Base-by-base conservation (phyloP, 164 flowering plant genomes). In the Saururus chinensis region DNA sequence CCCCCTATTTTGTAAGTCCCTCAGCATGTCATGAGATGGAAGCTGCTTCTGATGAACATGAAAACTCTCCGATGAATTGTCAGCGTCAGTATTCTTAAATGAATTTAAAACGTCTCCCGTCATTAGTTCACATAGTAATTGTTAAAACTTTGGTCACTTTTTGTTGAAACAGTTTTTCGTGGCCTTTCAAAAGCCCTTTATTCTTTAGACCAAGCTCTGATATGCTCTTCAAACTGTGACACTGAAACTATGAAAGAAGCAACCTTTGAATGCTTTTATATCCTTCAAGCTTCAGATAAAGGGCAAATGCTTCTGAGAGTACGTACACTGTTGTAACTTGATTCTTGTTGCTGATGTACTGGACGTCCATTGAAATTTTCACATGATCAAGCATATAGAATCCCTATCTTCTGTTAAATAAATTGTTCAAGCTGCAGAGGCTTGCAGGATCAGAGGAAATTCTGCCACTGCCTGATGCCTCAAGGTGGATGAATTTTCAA, bases 301-400 rank as follows among this genome's bases (percentile, higher is more conserved):
- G 88, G 96, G n/a, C 79, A 76, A 58, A 88, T 91, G 96, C 88
- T 91, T 70, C 80, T 91, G 40, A 79, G 93, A 82, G 97, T 91
- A 71, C 53, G 54, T 53, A 4, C 19, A 45, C 37, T 30, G 37
- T 30, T 6, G 37, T 30, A 6, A 30, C 37, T 30, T 30, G 37
- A 45, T 12, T 45, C 2, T 45, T 41, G 45, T 8, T 45, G 11
- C 49, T 12, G 14, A 12, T 45, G 49, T 17, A 2, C 49, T 12
- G 17, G 49, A 45, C 49, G 11, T 12, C 14, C 49, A 12, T 45
- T 45, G 45, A 45, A 3, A 45, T 45, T 45, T 45, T 45, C 11
- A 45, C 14, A 45, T 45, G 17, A 17, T 2, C 49, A 45, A 45
- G 0, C 4, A 0, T 57, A 24, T 57, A 11, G 59, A 30, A 57